Percentiles rank a stretch among this genome's conserved stretches.
Evolutionary conservation across 768 basidiomycete genomes (phyloP).

Genomic region (Tricholoma hemisulphureum): DNA sequence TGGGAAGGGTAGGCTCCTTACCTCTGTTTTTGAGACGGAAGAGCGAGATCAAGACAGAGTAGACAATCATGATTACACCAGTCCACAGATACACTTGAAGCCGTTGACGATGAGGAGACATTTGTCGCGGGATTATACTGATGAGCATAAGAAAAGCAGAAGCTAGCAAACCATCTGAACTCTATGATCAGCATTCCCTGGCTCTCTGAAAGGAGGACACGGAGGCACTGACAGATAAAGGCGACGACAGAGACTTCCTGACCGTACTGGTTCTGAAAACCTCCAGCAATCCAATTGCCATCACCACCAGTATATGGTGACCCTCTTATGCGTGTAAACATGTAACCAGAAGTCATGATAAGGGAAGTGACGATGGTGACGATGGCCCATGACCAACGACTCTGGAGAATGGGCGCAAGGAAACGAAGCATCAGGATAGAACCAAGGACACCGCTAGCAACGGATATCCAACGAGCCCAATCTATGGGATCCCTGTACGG

Average conservation of each 20-base stretch:
- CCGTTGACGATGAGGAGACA: constrained; percentile 72
- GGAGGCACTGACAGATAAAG: constrained; percentile 72
- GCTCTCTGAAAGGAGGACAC: background rate
- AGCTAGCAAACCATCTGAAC: constrained; percentile 79
- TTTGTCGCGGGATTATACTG: constrained; percentile 75
- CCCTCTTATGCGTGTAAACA: constrained; percentile 93
- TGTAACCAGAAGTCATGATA: constrained; percentile 89
- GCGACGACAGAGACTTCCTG: constrained; percentile 90
- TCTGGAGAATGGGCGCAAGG: constrained; percentile 62
- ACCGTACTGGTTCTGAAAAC: constrained; percentile 88
- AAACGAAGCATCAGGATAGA: constrained; percentile 54
- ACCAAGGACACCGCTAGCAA: constrained; percentile 45
- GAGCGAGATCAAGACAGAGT: constrained; percentile 80
- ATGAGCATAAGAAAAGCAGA: constrained; percentile 79
- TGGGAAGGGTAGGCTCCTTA: constrained; percentile 29
- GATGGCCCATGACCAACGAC: constrained; percentile 76
- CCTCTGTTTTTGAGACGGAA: constrained; percentile 92
- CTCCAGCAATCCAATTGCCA: constrained; percentile 80
- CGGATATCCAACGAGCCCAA: constrained; percentile 57
- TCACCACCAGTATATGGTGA: constrained; percentile 65
- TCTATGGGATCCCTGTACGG: constrained; percentile 80
- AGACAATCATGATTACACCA: constrained; percentile 75
- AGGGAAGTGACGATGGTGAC: constrained; percentile 59
- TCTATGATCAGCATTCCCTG: background rate
- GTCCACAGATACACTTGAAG: constrained; percentile 90